phyloP scores from a whole-genome alignment of 179 eudicot species.

The Silene coronaria region DNA sequence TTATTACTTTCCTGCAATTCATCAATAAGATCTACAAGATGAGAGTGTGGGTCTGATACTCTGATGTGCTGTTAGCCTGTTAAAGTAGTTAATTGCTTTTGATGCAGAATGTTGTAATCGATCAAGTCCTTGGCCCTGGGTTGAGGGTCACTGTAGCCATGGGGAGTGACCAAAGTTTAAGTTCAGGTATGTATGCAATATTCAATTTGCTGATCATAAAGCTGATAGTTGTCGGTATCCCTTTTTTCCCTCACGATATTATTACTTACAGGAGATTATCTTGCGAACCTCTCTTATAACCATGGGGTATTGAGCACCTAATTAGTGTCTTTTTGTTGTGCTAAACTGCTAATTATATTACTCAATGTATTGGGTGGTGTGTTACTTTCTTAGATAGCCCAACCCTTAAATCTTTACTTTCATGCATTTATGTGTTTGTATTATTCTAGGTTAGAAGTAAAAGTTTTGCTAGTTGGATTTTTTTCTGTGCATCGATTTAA shows the following conservation, averaged over 20 bases:
- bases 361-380: background rate
- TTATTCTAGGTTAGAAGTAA: background rate
- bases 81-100: constrained; percentile 9
- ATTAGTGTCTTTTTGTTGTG: background rate
- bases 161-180: constrained; percentile 72
- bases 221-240: background rate
- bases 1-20: background rate
- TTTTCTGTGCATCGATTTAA: background rate
- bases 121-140: constrained; percentile 75
- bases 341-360: constrained; percentile 14
- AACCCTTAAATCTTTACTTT: background rate
- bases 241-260: background rate
- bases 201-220: constrained; percentile 8
- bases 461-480: background rate
- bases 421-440: background rate
- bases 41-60: background rate
- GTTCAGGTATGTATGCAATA: constrained; percentile 42
- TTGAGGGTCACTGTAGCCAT: constrained; percentile 78
- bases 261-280: background rate
- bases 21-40: background rate
- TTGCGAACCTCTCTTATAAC: background rate
- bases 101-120: constrained; percentile 73
- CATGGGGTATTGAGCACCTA: background rate
- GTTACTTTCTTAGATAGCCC: background rate
- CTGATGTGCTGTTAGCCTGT: background rate